phyloP scores from a whole-genome alignment of 257 asterid species.

The Apocynum venetum region DNA sequence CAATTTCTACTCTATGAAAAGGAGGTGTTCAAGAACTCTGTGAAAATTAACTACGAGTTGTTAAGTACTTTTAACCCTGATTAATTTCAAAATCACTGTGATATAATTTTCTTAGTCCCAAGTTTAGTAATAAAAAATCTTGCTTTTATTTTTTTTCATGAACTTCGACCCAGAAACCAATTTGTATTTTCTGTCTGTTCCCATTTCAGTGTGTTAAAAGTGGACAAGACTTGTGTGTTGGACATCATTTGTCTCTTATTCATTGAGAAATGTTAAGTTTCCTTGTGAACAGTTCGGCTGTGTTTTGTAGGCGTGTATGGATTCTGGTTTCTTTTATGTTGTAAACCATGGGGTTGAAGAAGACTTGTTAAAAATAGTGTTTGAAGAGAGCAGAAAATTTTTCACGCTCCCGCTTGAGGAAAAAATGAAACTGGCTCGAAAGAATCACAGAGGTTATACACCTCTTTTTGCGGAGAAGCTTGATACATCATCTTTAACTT shows the following conservation, averaged over 20 bases:
- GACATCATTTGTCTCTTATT: not conserved
- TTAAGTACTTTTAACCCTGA: not conserved
- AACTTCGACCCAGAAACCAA: not conserved
- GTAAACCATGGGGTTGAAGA: constrained; percentile 55
- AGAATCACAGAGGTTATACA: constrained; percentile 45
- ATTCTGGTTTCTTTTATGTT: constrained; percentile 57
- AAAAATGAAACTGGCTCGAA: constrained; percentile 38
- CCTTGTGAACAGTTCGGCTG: not conserved
- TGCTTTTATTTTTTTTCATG: not conserved
- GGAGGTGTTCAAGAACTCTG: not conserved
- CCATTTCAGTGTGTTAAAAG: not conserved
- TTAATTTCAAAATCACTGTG: not conserved
- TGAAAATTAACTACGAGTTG: not conserved
- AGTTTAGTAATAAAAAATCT: not conserved
- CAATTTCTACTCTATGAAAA: not conserved
- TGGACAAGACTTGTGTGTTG: not conserved
- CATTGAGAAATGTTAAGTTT: not conserved
- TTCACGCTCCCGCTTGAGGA: constrained; percentile 42
- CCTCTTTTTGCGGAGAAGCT: constrained; percentile 52
- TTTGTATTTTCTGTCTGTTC: not conserved
- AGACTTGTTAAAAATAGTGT: constrained; percentile 29
- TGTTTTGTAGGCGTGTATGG: constrained; percentile 41
- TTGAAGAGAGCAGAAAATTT: constrained; percentile 36
- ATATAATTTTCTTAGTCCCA: not conserved
- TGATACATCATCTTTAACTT: constrained; percentile 33